Base-by-base conservation (phyloP, 495 filamentous ascomycete genomes). In the Penicillium verhagenii region DNA sequence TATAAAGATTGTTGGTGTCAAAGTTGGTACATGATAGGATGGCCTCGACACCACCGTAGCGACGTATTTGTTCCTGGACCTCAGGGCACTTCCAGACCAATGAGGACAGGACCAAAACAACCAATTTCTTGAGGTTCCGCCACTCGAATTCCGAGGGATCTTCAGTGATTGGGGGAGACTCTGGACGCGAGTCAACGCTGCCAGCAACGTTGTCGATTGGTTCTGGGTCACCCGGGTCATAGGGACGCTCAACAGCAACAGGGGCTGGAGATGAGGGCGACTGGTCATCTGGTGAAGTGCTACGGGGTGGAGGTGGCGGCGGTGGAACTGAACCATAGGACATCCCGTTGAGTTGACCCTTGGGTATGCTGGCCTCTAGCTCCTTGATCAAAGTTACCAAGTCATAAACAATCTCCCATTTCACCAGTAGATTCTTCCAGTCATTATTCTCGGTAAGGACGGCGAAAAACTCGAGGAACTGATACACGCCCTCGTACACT, bases 391-490 rank as follows among this genome's bases (percentile, higher is more conserved):
- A 70, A 2, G 87, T 86, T 1, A 96, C 82, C 11, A 97, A 81
- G 63, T 97, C 92, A 57, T 87, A 89, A 23, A 86, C 80, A 37
- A 91, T 84, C 63, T 96, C 91, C 87, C 92, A 97, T 53, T 93
- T 85, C 33, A 92, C 86, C 10, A 97, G 81, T 24, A 94, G 83
- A 45, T 76, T 75, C 63, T 82, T 82, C 79, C 79, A 82, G 57
- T 80, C 77, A 50, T 81, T 82, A 64, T 83, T 87, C 57, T 96
- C 91, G 19, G 89, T 91, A 18, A 96, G 79, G 2, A 95, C 91
- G n/a, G 89, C 90, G 51, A 97, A 88, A 67, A 96, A 93, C 57
- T 97, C 91, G 6, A 97, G 80, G 68, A 92, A 96, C 66, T 96
- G 91, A 48, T 91, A 91, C 11, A 96, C 84, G 14, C 92, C 92